phyloP scores from a whole-genome alignment of 2,329 filamentous ascomycete genomes.

The Colletotrichum trifolii region DNA sequence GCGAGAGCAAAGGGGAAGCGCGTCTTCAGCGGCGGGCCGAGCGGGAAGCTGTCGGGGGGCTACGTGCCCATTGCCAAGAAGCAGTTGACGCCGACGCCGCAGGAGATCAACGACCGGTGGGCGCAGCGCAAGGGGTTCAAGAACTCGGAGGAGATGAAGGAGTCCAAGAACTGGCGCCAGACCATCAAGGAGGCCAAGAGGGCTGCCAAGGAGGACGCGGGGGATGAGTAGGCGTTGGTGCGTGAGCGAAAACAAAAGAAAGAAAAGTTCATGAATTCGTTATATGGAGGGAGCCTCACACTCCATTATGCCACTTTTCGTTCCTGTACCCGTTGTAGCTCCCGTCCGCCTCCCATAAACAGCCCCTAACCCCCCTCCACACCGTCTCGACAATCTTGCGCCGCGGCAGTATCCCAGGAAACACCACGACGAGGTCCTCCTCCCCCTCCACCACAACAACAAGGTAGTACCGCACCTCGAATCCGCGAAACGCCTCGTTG shows the following conservation, averaged over 20 bases:
- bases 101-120: constrained; percentile 70
- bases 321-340: constrained; percentile 33
- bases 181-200: constrained; percentile 21
- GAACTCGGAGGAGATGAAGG: constrained; percentile 60
- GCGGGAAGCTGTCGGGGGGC: constrained; percentile 59
- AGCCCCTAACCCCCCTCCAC: constrained; percentile 86
- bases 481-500: constrained; percentile 93
- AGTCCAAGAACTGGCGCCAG: constrained; percentile 34
- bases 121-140: constrained; percentile 70
- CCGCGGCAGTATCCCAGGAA: constrained; percentile 82
- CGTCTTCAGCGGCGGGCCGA: constrained; percentile 68
- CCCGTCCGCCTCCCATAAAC: constrained; percentile 75
- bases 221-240: constrained; percentile 13
- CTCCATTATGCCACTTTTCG: constrained; percentile 41
- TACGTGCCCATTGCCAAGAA: constrained; percentile 68
- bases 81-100: constrained; percentile 58
- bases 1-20: constrained; percentile 40
- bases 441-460: constrained; percentile 92
- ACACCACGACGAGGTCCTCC: constrained; percentile 91
- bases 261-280: constrained; percentile 26
- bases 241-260: background rate
- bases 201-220: constrained; percentile 5
- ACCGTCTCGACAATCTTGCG: constrained; percentile 84
- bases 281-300: constrained; percentile 6
- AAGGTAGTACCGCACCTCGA: constrained; percentile 90